Conservation (phyloP, 2,329 filamentous ascomycete species). For the Colletotrichum eleusines region DNA sequence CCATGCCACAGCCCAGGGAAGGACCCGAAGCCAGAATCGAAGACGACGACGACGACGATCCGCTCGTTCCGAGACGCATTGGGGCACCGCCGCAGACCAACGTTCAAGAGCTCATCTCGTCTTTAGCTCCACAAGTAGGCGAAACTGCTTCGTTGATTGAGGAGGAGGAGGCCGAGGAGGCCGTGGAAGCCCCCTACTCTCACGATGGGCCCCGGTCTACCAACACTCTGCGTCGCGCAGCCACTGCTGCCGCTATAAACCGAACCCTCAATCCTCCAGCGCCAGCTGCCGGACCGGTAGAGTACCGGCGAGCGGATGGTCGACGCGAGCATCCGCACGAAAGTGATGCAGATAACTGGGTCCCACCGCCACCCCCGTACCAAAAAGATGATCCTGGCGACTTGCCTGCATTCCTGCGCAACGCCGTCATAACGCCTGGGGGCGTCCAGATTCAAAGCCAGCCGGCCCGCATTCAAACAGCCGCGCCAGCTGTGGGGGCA, state of each 20-base stretch:
- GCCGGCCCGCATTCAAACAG: conserved; percentile 44
- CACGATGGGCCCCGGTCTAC: conserved; percentile 79
- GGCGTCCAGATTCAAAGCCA: conserved; percentile 44
- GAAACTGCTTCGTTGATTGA: conserved; percentile 64
- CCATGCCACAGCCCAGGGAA: conserved; percentile 43
- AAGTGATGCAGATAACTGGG: conserved; percentile 90
- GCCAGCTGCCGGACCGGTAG: conserved; percentile 64
- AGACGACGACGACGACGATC: conserved; percentile 62
- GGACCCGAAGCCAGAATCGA: conserved; percentile 43
- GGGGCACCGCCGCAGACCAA: conserved; percentile 49
- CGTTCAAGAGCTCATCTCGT: conserved; percentile 39
- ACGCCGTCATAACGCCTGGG: conserved; percentile 57
- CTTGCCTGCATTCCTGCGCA: conserved; percentile 67
- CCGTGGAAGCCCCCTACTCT: conserved; percentile 77
- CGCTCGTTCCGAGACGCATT: conserved; percentile 64
- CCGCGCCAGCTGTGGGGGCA: conserved; percentile 36
- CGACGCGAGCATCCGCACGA: conserved; percentile 82
- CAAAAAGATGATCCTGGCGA: conserved; percentile 72
- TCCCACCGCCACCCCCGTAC: conserved; percentile 86
- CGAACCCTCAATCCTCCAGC: conserved; percentile 73
- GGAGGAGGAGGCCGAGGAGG: conserved; percentile 67
- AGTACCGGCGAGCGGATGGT: conserved; percentile 77
- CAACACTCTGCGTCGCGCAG: conserved; percentile 77
- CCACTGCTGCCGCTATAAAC: conserved; percentile 81
- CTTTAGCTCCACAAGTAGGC: conserved; percentile 49